Base-by-base conservation (phyloP, 192 early-diverging fungal genomes). In the Physocladia obscura region DNA sequence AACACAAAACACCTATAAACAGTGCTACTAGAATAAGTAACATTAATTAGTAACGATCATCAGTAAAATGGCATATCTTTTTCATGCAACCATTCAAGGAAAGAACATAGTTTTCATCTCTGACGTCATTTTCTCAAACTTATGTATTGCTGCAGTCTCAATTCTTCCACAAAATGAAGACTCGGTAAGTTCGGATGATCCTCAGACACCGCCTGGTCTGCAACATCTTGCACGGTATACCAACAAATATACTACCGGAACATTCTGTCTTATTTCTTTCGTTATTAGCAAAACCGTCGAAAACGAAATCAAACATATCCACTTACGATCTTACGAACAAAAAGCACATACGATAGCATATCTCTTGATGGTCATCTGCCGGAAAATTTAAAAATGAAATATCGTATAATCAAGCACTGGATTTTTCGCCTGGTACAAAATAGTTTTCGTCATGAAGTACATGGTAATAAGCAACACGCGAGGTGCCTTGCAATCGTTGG, bases 301-400 rank as follows among this genome's bases (percentile, higher is more conserved):
- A 61, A 61, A 35, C 15, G 34, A 24, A 35, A n/a, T 44, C 13
- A 15, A n/a, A 61, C 59, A 5, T 15, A 2, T 27, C 13, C 32
- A 69, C 67, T 61, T 38, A 69, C 69, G 79, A 77, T 24, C 93
- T 82, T 19, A 88, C 90, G 67, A 89, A 91, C 48, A 92, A 74
- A 70, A 91, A 94, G 63, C 93, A 94, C 52, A 95, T 81, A 31
- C 87, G 81, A 76, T 90, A 95, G 1, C 90, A 91, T n/a, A 98
- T 75, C 58, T 89, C 82, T 74, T 98, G 93, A 39, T 94, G 72
- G 40, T 85, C 79, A 67, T 98, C 92, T 1, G n/a, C n/a, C n/a
- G n/a, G n/a, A n/a, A n/a, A n/a, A n/a, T n/a, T n/a, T n/a, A n/a
- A n/a, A n/a, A n/a, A n/a, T n/a, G n/a, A n/a, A n/a, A n/a, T n/a